Percentiles rank a stretch among this genome's conserved stretches.
Conservation (phyloP, 2,329 filamentous ascomycete genomes). For the Cercospora nicotianae region DNA sequence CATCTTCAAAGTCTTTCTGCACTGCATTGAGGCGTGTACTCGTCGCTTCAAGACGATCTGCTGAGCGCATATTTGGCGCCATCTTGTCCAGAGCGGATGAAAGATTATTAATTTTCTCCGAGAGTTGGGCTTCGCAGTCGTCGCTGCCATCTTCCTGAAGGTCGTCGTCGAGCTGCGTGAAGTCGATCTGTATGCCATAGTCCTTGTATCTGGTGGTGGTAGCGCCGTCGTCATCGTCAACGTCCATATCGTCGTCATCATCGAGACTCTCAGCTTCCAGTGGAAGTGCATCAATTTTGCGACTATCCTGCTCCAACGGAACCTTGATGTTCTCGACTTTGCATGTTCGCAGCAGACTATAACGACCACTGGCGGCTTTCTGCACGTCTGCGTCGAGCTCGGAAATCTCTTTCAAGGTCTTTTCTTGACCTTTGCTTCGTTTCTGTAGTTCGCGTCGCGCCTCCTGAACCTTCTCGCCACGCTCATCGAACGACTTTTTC, state of each 20-base stretch:
- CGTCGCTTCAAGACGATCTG: constrained; percentile 84
- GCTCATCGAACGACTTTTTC: constrained; percentile 66
- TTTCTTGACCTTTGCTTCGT: constrained; percentile 79
- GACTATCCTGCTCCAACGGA: constrained; percentile 71
- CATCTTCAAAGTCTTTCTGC: constrained; percentile 85
- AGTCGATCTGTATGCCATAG: constrained; percentile 89
- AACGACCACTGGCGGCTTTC: constrained; percentile 79
- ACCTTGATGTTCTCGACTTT: constrained; percentile 91
- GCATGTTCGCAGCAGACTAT: constrained; percentile 80
- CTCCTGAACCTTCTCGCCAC: constrained; percentile 73
- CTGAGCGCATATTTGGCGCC: constrained; percentile 93
- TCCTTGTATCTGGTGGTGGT: constrained; percentile 67
- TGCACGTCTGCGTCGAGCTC: constrained; percentile 82
- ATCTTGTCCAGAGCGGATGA: constrained; percentile 85
- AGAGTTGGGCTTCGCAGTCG: constrained; percentile 70
- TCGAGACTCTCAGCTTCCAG: constrained; percentile 73
- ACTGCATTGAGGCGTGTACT: constrained; percentile 78
- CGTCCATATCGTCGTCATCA: constrained; percentile 87
- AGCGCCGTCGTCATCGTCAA: constrained; percentile 66
- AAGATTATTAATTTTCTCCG: constrained; percentile 73
- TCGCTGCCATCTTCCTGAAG: constrained; percentile 73
- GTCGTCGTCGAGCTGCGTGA: constrained; percentile 76
- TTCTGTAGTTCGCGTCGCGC: constrained; percentile 79
- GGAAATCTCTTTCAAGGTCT: constrained; percentile 70
- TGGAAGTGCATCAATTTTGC: constrained; percentile 74